Evolutionary conservation across 139 green algal species (phyloP), one percentile per base, ranked within the genome.

Genomic region (Diplosphaera chodatii): DNA sequence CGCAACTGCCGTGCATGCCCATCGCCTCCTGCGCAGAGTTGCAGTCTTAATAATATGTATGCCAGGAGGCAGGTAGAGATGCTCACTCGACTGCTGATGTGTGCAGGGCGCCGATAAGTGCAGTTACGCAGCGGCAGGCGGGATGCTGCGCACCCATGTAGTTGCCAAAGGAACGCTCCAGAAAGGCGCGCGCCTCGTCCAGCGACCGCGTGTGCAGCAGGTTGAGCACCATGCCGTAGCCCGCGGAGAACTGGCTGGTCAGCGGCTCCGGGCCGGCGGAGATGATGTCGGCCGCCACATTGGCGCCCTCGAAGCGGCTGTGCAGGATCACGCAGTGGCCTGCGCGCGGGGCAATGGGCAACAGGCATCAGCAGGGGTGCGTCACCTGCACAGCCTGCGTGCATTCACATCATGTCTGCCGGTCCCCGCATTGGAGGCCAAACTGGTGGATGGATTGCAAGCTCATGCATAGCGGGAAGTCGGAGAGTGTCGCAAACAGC

Each of bases 201-300:
- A 96, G 74, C 23, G 70, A 84, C 67, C 90, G 89, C 20, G 79
- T 86, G 55, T 76, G 82, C 28, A 96, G 84, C 79, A 97, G 78
- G 83, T 96, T 97, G 68, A 97, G 85, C 72, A 92, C 91, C 81
- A 96, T 87, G 56, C 83, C 81, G 73, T 96, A 97, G 48, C 78
- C 84, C 2, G 85, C 81, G 55, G 64, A 74, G 72, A 97, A 97
- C 62, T 83, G 81, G 10, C 73, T 83, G 29, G 68, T 55, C 70
- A 97, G 80, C 2, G 85, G 76, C 83, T 97, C 92, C 16, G 92
- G 88, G 3, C 91, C 92, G 18, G 64, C 74, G 8, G 48, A 34
- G 41, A 97, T 85, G 74, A 96, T 93, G 48, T 76, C 64, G 55
- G 79, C 84, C 0, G 85, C 89, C 33, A 79, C 82, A 41, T 91